Percentiles rank a stretch among this genome's conserved stretches.
Conservation (phyloP, 2,329 filamentous ascomycete species). For the Zymoseptoria pseudotritici region DNA sequence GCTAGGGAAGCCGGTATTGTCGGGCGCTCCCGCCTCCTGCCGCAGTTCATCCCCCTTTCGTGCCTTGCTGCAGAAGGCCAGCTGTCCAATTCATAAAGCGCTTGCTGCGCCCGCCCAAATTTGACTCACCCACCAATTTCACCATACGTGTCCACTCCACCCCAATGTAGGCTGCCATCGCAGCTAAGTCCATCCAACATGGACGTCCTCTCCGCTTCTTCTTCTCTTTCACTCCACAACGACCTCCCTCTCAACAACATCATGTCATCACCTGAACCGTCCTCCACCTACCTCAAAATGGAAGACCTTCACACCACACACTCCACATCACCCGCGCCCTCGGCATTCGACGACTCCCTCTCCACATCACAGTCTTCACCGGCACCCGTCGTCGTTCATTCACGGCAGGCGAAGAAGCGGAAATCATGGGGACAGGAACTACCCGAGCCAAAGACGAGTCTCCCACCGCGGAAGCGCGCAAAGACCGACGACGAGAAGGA, state of each 20-base stretch:
- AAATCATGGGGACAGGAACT: slow-evolving; percentile 99
- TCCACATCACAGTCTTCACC: slow-evolving; percentile 15
- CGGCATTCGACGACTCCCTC: slow-evolving; percentile 6
- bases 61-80: no score
- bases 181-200: no score
- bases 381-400: slow-evolving; percentile 25
- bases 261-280: slow-evolving; percentile 3
- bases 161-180: no score
- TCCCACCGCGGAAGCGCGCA: slow-evolving; percentile 91
- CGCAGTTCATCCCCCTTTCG: no score
- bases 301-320: slow-evolving; percentile 17
- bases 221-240: background rate
- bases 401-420: slow-evolving; percentile 38
- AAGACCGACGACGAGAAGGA: slow-evolving; percentile 99
- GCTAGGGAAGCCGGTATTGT: no score
- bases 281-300: slow-evolving; percentile 17
- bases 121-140: no score
- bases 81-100: no score
- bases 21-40: no score
- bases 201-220: background rate
- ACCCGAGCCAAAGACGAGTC: slow-evolving; percentile 90
- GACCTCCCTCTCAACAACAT: slow-evolving; percentile 2
- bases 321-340: slow-evolving; percentile 14
- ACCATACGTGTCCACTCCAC: no score
- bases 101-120: no score